Evolutionary conservation across 495 filamentous ascomycete species (phyloP).

Genomic region (Aspergillus avenaceus): DNA sequence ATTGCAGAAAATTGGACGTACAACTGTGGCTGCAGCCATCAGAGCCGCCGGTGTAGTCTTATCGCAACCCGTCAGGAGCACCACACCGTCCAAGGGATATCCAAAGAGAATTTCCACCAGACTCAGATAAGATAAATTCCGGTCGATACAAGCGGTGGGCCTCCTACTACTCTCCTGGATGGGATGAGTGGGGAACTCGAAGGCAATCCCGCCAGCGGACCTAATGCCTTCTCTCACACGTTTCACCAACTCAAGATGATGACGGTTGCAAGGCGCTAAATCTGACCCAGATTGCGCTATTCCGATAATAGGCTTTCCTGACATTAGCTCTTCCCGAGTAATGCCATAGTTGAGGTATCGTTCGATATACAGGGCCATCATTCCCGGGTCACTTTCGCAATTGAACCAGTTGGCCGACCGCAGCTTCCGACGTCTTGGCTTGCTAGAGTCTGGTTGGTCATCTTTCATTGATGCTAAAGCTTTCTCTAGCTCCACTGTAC

Average conservation of each 20-base stretch:
- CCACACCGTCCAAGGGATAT: conserved; percentile 53
- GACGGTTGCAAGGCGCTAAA: conserved; percentile 49
- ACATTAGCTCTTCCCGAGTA: conserved; percentile 50
- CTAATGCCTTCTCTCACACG: conserved; percentile 52
- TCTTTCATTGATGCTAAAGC: conserved; percentile 21
- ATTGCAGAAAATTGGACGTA: too few species aligned
- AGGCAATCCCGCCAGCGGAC: conserved; percentile 49
- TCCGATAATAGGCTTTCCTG: conserved; percentile 53
- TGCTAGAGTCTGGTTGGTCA: conserved; percentile 7
- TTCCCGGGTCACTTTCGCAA: conserved; percentile 41
- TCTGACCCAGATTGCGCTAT: conserved; percentile 55
- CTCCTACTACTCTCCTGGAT: conserved; percentile 50
- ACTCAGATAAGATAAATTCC: conserved; percentile 49
- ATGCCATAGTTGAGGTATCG: conserved; percentile 54
- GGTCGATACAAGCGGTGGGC: conserved; percentile 50
- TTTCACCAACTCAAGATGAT: conserved; percentile 50
- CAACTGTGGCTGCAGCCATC: conserved; percentile 55
- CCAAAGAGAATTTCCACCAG: conserved; percentile 49
- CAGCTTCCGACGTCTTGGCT: conserved; percentile 25
- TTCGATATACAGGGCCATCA: conserved; percentile 51
- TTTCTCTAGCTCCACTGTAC: conserved; percentile 34
- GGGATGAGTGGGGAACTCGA: conserved; percentile 54
- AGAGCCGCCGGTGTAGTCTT: conserved; percentile 53
- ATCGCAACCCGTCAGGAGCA: conserved; percentile 54
- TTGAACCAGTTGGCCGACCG: conserved; percentile 48